Evolutionary conservation across 345 rosid species (phyloP).

Genomic region (Odontarrhena argentea): DNA sequence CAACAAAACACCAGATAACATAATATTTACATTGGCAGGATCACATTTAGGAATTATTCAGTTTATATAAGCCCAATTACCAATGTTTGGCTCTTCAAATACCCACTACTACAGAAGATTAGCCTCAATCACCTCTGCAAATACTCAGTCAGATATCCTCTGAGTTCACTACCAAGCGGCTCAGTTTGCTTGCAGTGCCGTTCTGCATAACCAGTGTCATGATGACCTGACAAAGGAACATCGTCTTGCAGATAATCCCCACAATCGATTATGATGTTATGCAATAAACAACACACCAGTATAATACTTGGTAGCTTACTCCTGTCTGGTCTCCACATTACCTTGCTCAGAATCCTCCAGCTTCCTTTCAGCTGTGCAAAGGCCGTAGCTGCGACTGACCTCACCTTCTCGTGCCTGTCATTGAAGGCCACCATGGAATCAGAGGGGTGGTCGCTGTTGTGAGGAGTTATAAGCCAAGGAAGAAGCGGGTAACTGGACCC

Average conservation of each 20-base stretch:
- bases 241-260: slow-evolving; percentile 74
- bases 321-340: slow-evolving; percentile 97
- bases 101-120: neutral
- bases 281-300: slow-evolving; percentile 83
- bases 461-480: slow-evolving; percentile 92
- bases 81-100: neutral
- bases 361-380: slow-evolving; percentile 81
- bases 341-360: slow-evolving; percentile 93
- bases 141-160: slow-evolving; percentile 61
- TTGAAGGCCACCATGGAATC: slow-evolving; percentile 51
- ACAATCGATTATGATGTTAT: slow-evolving; percentile 74
- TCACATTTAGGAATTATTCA: neutral
- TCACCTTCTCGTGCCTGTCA: slow-evolving; percentile 59
- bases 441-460: slow-evolving; percentile 42
- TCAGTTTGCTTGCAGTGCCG: slow-evolving; percentile 67
- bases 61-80: neutral
- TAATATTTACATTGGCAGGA: neutral
- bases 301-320: slow-evolving; percentile 86
- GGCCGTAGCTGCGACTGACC: slow-evolving; percentile 68
- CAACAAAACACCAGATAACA: neutral
- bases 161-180: slow-evolving; percentile 50
- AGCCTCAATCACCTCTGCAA: slow-evolving; percentile 38
- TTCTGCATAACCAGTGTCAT: slow-evolving; percentile 72
- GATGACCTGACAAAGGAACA: slow-evolving; percentile 68
- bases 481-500: slow-evolving; percentile 80